Percentiles rank a stretch among this genome's conserved stretches.
These are phyloP conservation scores for Cyclotella distinguenda DNA, from an alignment of 108 stramenopile genomes.

Conservation along the genomic window DNA sequence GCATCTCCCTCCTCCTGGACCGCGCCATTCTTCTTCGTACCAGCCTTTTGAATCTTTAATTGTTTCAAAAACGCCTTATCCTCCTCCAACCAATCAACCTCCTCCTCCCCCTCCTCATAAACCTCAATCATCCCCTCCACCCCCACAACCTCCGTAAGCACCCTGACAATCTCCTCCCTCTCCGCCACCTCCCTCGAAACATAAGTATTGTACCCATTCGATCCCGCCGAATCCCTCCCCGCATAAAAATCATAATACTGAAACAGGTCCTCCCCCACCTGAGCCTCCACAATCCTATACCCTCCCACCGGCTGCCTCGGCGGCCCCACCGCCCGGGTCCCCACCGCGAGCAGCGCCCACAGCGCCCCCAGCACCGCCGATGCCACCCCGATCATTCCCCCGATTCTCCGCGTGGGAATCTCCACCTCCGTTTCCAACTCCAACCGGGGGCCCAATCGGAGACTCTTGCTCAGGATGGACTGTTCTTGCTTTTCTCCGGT, in stretches of 20 bases:
- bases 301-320: slow-evolving; percentile 75
- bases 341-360: slow-evolving; percentile 11
- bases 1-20: not conserved
- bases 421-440: not conserved
- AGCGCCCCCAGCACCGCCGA: slow-evolving; percentile 19
- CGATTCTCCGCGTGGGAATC: not conserved
- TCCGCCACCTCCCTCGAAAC: slow-evolving; percentile 56
- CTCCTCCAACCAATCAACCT: slow-evolving; percentile 49
- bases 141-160: slow-evolving; percentile 45
- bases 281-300: slow-evolving; percentile 74
- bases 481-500: slow-evolving; percentile 1
- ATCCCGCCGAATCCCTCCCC: slow-evolving; percentile 80
- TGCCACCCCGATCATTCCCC: slow-evolving; percentile 6
- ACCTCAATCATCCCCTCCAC: slow-evolving; percentile 50
- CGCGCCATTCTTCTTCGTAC: not conserved
- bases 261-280: slow-evolving; percentile 68
- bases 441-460: slow-evolving; percentile 1
- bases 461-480: slow-evolving; percentile 12
- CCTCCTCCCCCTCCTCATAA: slow-evolving; percentile 43
- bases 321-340: slow-evolving; percentile 56
- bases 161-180: slow-evolving; percentile 57
- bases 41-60: slow-evolving; percentile 27
- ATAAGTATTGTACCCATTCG: slow-evolving; percentile 72
- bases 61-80: slow-evolving; percentile 40
- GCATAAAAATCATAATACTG: slow-evolving; percentile 78